Evolutionary conservation across 2,329 filamentous ascomycete genomes (phyloP).

Genomic region (Verticillium dahliae): DNA sequence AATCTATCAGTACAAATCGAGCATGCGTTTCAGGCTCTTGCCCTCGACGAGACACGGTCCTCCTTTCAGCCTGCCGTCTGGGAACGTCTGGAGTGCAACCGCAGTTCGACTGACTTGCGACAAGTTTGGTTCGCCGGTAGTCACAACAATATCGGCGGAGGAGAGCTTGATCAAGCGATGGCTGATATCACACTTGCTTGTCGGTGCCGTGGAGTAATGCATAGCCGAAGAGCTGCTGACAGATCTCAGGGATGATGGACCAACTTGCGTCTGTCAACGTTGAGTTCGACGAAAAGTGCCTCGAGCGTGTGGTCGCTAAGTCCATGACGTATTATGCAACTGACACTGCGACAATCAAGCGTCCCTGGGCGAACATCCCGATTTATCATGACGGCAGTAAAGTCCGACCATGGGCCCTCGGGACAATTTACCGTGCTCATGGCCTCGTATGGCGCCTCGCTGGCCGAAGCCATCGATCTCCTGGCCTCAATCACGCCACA

Average conservation of each 20-base stretch:
- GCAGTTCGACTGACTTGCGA: conserved; percentile 34
- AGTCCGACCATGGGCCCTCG: conserved; percentile 41
- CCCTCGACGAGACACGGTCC: conserved; percentile 48
- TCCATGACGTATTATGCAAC: conserved; percentile 17
- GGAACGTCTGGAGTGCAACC: conserved; percentile 35
- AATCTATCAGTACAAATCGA: conserved; percentile 44
- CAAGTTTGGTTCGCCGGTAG: conserved; percentile 64
- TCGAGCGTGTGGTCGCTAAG: conserved; percentile 31
- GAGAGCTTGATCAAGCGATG: conserved; percentile 48
- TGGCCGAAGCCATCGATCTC: conserved; percentile 35
- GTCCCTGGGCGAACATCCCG: conserved; percentile 37
- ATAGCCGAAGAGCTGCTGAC: not conserved
- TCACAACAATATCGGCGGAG: conserved; percentile 66
- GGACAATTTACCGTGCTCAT: conserved; percentile 30
- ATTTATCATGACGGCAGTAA: conserved; percentile 42
- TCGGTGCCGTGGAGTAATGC: conserved; percentile 15
- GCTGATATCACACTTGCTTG: conserved; percentile 31
- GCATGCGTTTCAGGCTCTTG: conserved; percentile 53
- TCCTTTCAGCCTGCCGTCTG: conserved; percentile 51
- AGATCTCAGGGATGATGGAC: conserved; percentile 45
- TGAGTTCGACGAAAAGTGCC: conserved; percentile 36
- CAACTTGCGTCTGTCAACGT: conserved; percentile 44
- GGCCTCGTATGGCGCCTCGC: conserved; percentile 36
- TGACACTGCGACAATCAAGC: not conserved
- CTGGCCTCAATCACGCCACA: conserved; percentile 33